Evolutionary conservation across 768 basidiomycete species (phyloP).

Genomic region (Lentinula aciculospora): DNA sequence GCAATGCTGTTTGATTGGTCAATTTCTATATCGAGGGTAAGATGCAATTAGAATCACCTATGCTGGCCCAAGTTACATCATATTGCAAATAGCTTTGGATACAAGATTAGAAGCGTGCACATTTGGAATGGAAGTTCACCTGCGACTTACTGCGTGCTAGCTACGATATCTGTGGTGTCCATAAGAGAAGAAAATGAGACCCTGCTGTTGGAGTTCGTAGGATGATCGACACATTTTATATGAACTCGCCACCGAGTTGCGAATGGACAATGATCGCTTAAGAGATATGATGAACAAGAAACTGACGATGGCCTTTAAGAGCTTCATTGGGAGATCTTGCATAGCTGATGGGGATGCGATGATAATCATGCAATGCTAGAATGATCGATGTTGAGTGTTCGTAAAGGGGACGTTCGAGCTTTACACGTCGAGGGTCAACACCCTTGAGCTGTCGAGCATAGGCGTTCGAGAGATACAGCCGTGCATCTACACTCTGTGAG

Average conservation of each 20-base stretch:
- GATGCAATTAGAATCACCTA: neutral
- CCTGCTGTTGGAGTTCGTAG: neutral
- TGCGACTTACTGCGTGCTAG: neutral
- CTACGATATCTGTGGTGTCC: neutral
- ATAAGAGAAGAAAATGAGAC: neutral
- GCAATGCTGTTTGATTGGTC: constrained; percentile 12
- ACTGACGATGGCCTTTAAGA: neutral
- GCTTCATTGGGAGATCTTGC: too few relatives aligned
- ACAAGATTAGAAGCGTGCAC: neutral
- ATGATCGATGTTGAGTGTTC: too few relatives aligned
- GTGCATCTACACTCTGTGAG: too few relatives aligned
- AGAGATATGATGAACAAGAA: neutral
- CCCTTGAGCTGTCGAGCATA: too few relatives aligned
- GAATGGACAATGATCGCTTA: neutral
- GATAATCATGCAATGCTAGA: neutral
- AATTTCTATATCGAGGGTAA: neutral
- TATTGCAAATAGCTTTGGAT: neutral
- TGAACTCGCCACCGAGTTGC: neutral
- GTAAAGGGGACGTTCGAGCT: too few relatives aligned
- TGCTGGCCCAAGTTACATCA: constrained; percentile 6
- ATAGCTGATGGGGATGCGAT: too few relatives aligned
- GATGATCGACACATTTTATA: neutral
- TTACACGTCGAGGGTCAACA: too few relatives aligned
- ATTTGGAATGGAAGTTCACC: neutral
- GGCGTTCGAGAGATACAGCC: too few relatives aligned